A percentile compares a stretch with the other conserved stretches of the same genome.
Conservation (phyloP, 441 rosid species). For the Aquilaria agallochum region DNA sequence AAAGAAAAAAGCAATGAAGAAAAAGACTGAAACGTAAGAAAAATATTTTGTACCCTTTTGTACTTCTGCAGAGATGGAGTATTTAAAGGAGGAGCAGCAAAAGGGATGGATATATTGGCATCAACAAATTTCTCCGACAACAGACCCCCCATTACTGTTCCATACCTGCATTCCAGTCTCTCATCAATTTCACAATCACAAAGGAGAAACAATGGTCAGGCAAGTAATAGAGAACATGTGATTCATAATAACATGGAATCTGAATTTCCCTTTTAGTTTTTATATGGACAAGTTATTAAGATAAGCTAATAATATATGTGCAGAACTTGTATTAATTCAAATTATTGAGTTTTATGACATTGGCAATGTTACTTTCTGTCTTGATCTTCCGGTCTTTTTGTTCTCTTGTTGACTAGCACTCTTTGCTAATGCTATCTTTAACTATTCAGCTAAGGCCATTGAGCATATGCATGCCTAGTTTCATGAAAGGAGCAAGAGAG, state of each 20-base stretch:
- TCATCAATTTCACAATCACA: conserved; percentile 10
- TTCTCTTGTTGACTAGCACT: no score
- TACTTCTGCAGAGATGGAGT: conserved; percentile 92
- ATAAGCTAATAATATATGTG: no score
- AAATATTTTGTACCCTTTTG: conserved; percentile 54
- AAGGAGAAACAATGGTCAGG: conserved; percentile 8
- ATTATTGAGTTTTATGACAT: no score
- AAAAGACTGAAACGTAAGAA: background rate
- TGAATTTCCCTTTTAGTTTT: background rate
- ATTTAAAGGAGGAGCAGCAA: conserved; percentile 75
- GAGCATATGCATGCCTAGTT: conserved; percentile 3
- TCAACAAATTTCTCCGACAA: conserved; percentile 91
- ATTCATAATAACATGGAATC: conserved; percentile 1
- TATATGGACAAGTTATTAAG: no score
- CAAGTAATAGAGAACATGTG: conserved; percentile 8
- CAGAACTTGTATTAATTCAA: no score
- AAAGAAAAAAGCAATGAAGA: background rate
- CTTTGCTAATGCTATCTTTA: background rate
- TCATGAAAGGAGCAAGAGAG: conserved; percentile 26
- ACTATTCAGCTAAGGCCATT: conserved; percentile 1
- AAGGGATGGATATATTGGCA: conserved; percentile 79
- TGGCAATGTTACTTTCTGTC: no score
- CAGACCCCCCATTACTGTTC: conserved; percentile 95
- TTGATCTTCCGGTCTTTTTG: no score
- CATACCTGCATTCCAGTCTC: conserved; percentile 54